Evolutionary conservation across 1,139 yeast genomes (phyloP), one percentile per base, ranked within the genome.

Genomic region (Waltiozyma sp.): DNA sequence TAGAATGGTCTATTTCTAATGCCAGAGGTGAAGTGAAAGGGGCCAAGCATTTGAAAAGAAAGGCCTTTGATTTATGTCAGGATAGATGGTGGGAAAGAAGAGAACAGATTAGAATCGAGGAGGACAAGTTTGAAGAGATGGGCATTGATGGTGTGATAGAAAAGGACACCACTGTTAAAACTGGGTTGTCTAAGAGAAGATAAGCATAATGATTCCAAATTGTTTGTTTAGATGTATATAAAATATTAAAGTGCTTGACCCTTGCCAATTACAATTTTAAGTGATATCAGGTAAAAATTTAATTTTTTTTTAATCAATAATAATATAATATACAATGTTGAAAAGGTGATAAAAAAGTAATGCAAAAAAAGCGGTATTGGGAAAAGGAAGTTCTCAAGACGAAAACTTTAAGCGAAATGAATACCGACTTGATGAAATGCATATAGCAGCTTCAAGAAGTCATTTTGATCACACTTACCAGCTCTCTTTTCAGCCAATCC

Each of bases 81-180:
- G 93, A 82, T 50, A 76, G 97, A 66, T 91, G 95, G 93, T 91
- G 97, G 97, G 97, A 91, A 60, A 82, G 97, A 67, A 80, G 97
- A 66, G 97, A 91, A 58, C 93, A 82, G 54, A 80, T 89, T 21
- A 80, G 95, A 57, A 72, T 78, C 37, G 85, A 87, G 40, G 98
- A 91, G 64, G 97, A 89, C 54, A 77, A 77, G 57, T 66, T 86
- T 58, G 97, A 89, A 63, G 95, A 87, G 52, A 95, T 95, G 43
- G 96, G 95, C 45, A 91, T 88, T 47, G 95, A 86, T 21, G 95
- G 86, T 48, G 80, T 89, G 37, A 67, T 91, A n/a, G 96, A 88
- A 56, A 77, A 76, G 55, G 95, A 85, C 53, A 60, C 72, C n/a
- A 53, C 75, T 4, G 72, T 71, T 44, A 49, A 54, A 19, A 51